Percentiles rank a stretch among this genome's conserved stretches.
Conservation (phyloP, 371 early-diverging fungal species). For the Coemansia sp. region DNA sequence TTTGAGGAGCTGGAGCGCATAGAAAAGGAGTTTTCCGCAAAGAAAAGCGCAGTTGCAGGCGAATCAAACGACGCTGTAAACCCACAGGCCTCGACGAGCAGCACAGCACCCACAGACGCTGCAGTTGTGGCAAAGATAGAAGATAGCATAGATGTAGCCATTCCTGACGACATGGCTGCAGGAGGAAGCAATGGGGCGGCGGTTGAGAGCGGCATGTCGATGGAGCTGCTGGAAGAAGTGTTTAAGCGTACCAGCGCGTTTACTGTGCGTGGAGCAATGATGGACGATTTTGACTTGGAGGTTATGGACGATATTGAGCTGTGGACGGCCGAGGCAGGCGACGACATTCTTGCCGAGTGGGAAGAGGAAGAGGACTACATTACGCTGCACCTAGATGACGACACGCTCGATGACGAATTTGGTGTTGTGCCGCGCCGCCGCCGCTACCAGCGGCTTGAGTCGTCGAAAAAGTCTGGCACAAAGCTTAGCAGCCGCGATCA, state of each 20-base stretch:
- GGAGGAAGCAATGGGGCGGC: not conserved
- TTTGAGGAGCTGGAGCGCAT: slow-evolving; percentile 91
- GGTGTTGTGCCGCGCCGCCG: slow-evolving; percentile 51
- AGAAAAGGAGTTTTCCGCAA: slow-evolving; percentile 69
- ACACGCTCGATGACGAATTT: slow-evolving; percentile 73
- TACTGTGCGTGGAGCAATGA: slow-evolving; percentile 73
- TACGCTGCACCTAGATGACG: slow-evolving; percentile 72
- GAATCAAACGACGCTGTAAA: slow-evolving; percentile 2
- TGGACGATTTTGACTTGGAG: slow-evolving; percentile 56
- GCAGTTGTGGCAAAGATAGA: not conserved
- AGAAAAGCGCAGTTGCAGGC: slow-evolving; percentile 24
- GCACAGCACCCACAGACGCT: not conserved
- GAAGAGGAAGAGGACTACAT: slow-evolving; percentile 74
- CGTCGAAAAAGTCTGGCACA: slow-evolving; percentile 49
- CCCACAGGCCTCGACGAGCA: not conserved
- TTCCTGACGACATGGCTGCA: not conserved
- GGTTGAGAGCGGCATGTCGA: slow-evolving; percentile 57
- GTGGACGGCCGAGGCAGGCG: slow-evolving; percentile 72
- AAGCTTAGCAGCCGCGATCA: slow-evolving; percentile 57
- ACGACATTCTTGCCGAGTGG: slow-evolving; percentile 65
- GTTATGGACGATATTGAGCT: slow-evolving; percentile 68
- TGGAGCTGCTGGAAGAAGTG: slow-evolving; percentile 83
- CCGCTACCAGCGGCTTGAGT: slow-evolving; percentile 33
- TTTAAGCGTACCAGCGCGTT: slow-evolving; percentile 86
- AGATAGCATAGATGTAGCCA: not conserved